Evolutionary conservation across 2,329 filamentous ascomycete genomes (phyloP).

Genomic region (Capronia coronata): DNA sequence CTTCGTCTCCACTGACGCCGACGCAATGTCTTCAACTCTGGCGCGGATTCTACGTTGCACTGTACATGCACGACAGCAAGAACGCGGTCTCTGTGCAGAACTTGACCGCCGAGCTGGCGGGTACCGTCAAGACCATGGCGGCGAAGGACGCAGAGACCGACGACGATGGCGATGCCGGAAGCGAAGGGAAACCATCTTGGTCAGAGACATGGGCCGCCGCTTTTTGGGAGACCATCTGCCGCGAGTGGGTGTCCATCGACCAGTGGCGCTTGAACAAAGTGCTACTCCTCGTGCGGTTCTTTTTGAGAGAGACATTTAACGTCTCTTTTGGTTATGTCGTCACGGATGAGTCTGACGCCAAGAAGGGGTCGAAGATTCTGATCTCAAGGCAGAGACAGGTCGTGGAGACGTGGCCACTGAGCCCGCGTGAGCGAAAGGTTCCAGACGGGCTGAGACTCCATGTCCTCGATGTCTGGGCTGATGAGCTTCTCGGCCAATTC

Average conservation of each 20-base stretch:
- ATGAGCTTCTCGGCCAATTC: slow-evolving; percentile 55
- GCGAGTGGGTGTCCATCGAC: slow-evolving; percentile 66
- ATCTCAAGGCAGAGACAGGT: slow-evolving; percentile 25
- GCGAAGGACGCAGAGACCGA: slow-evolving; percentile 9
- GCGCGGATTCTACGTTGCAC: slow-evolving; percentile 26
- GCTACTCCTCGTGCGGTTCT: slow-evolving; percentile 68
- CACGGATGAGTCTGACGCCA: slow-evolving; percentile 20
- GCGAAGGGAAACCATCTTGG: slow-evolving; percentile 12
- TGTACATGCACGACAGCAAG: slow-evolving; percentile 30
- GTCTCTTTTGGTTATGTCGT: slow-evolving; percentile 15
- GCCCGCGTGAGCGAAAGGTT: slow-evolving; percentile 48
- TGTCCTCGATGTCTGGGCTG: slow-evolving; percentile 82
- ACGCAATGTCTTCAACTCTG: slow-evolving; percentile 28
- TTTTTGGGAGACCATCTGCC: slow-evolving; percentile 65
- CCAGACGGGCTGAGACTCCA: slow-evolving; percentile 83
- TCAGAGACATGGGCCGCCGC: slow-evolving; percentile 33
- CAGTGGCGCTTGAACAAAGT: slow-evolving; percentile 87
- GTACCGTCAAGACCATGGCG: slow-evolving; percentile 16
- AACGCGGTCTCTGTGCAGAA: slow-evolving; percentile 25
- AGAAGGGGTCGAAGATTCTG: slow-evolving; percentile 14
- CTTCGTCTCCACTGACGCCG: slow-evolving; percentile 17
- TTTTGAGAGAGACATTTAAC: slow-evolving; percentile 23
- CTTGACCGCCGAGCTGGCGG: slow-evolving; percentile 22
- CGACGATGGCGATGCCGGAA: background rate
- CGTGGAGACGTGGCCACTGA: slow-evolving; percentile 36